These are phyloP conservation scores for Byssothecium circinans DNA, from an alignment of 2,329 filamentous ascomycete genomes.

Conservation along the genomic window DNA sequence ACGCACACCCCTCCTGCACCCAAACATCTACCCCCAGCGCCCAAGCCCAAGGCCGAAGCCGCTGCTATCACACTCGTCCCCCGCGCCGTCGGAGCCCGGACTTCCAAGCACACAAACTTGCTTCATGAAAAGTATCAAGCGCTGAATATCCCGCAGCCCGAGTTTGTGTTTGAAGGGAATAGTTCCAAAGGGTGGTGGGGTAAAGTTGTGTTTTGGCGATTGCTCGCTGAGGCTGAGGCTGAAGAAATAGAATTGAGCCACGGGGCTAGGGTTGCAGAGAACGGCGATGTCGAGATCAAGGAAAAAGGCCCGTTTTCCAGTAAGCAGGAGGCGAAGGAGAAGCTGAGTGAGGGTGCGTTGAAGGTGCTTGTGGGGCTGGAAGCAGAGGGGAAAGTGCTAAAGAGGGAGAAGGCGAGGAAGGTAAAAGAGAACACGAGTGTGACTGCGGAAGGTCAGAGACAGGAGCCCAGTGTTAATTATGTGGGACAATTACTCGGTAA, in stretches of 20 bases:
- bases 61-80: conserved; percentile 13
- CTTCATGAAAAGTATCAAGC: conserved; percentile 32
- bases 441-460: background rate
- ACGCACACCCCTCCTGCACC: conserved; percentile 3
- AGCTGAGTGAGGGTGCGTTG: conserved; percentile 37
- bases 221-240: conserved; percentile 2
- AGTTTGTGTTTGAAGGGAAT: conserved; percentile 19
- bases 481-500: conserved; percentile 43
- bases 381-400: conserved; percentile 21
- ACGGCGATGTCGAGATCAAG: conserved; percentile 20
- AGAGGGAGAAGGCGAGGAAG: conserved; percentile 5
- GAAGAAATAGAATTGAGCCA: background rate
- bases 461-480: conserved; percentile 32
- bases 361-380: conserved; percentile 26
- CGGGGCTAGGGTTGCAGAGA: background rate
- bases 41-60: background rate
- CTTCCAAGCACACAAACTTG: conserved; percentile 21
- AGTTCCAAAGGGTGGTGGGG: conserved; percentile 22
- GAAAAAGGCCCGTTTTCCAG: conserved; percentile 32
- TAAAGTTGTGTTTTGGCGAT: conserved; percentile 24
- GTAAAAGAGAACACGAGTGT: background rate
- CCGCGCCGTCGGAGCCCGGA: conserved; percentile 20
- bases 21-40: background rate
- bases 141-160: conserved; percentile 24
- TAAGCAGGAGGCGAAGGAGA: conserved; percentile 50